Evolutionary conservation across 805 yeast species (phyloP).

Genomic region (Saturnispora kantuleensis): DNA sequence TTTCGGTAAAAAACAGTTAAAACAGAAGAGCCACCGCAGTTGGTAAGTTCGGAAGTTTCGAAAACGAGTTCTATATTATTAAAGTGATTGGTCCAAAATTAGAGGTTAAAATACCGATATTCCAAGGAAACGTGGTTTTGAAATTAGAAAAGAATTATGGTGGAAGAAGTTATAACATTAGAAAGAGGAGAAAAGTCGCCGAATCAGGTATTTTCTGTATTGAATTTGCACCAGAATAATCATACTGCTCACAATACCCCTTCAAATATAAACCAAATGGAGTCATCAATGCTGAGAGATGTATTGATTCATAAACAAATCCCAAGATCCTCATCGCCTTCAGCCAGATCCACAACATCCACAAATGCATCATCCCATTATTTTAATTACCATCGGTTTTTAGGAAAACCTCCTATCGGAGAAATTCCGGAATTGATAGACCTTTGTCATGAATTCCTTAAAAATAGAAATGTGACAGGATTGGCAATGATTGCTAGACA

Average conservation of each 20-base stretch:
- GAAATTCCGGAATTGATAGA: constrained; percentile 41
- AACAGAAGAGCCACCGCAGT: no score
- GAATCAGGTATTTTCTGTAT: no score
- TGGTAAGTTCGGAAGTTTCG: no score
- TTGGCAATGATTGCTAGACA: constrained; percentile 74
- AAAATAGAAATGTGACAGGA: constrained; percentile 56
- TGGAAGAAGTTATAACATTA: no score
- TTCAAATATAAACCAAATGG: background rate
- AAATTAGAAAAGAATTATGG: no score
- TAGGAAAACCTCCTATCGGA: constrained; percentile 34
- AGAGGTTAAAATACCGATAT: no score
- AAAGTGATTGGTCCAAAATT: no score
- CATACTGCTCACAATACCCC: background rate
- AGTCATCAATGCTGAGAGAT: background rate
- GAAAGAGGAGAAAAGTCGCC: no score
- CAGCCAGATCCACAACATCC: constrained; percentile 6
- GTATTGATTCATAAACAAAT: constrained; percentile 1
- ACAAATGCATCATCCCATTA: constrained; percentile 12
- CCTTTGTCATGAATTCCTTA: constrained; percentile 46
- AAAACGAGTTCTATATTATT: no score
- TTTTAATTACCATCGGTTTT: constrained; percentile 19
- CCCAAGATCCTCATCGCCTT: constrained; percentile 7
- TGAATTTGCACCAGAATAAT: no score
- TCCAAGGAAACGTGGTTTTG: no score
- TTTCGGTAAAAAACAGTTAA: no score